These are phyloP conservation scores for Russula emetica DNA, from an alignment of 768 basidiomycete genomes.

Conservation along the genomic window DNA sequence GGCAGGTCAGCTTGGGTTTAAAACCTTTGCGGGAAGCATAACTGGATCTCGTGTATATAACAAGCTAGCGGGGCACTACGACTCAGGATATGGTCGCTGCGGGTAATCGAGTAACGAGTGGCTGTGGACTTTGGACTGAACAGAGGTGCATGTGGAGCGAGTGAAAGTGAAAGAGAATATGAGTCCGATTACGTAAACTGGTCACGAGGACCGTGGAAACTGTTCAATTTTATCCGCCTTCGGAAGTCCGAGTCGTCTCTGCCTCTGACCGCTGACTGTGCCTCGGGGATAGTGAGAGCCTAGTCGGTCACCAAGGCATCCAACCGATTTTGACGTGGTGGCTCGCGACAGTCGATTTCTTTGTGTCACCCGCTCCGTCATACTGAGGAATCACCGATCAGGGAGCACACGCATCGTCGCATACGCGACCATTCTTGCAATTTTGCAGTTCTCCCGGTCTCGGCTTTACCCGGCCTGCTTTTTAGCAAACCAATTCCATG, in stretches of 20 bases:
- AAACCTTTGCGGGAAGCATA: background rate
- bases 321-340: background rate
- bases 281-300: background rate
- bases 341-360: background rate
- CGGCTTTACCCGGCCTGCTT: background rate
- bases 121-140: no score
- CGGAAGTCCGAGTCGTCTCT: no score
- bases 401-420: background rate
- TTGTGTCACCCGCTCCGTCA: background rate
- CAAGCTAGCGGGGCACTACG: background rate
- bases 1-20: background rate
- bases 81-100: background rate
- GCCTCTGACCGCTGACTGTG: no score
- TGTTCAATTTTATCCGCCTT: no score
- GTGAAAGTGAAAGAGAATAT: no score
- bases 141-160: no score
- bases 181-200: background rate
- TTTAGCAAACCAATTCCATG: background rate
- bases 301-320: background rate
- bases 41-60: background rate
- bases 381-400: background rate
- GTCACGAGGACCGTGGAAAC: conserved; percentile 5
- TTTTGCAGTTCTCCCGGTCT: background rate
- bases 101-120: no score
- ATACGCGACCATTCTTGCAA: no score